Base-by-base conservation (phyloP, 805 yeast species). In the Tetrapisispora nanseiensis region DNA sequence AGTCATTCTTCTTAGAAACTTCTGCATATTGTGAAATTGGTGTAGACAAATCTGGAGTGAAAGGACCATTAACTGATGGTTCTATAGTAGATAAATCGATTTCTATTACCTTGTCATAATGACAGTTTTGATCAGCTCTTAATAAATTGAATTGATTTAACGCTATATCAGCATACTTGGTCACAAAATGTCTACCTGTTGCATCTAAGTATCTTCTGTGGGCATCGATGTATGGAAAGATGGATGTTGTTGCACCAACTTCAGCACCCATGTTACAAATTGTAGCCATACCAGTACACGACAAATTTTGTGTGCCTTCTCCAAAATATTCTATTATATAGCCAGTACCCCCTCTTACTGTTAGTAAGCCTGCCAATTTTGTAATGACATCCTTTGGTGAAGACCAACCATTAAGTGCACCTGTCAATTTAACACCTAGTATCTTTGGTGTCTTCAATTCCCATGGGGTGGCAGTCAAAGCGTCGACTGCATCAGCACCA, bases 261-360 rank as follows among this genome's bases (percentile, higher is more conserved):
- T 92, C 98, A 42, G 98, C 98, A 63, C 98, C 98, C 98, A 92
- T 92, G 68, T 92, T 92, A 76, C 97, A 90, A 65, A 92, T 90
- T 47, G 98, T 92, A 48, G 95, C 98, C 98, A 92, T 92, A 71
- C 98, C 98, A 28, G 98, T 92, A 71, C 95, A 86, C 20, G 95
- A 82, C 57, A 92, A 76, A 42, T 82, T 70, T 48, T 80, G 71
- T 36, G 87, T 95, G 70, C 98, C 98, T 42, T 80, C 86, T 61
- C 98, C 98, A 60, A 86, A 90, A 71, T 92, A 92, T 70, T 92
- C 98, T 40, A 92, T 89, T 58, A 92, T 87, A 64, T 72, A 80
- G 50, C 97, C 97, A 42, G 98, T 92, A 66, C 98, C 98, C 65
- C 98, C 98, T 69, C 92, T 82, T 46, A 92, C 98, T 39, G 97